Percentiles rank a stretch among this genome's conserved stretches.
phyloP scores from a whole-genome alignment of 768 basidiomycete genomes.

The Suillus americanus region DNA sequence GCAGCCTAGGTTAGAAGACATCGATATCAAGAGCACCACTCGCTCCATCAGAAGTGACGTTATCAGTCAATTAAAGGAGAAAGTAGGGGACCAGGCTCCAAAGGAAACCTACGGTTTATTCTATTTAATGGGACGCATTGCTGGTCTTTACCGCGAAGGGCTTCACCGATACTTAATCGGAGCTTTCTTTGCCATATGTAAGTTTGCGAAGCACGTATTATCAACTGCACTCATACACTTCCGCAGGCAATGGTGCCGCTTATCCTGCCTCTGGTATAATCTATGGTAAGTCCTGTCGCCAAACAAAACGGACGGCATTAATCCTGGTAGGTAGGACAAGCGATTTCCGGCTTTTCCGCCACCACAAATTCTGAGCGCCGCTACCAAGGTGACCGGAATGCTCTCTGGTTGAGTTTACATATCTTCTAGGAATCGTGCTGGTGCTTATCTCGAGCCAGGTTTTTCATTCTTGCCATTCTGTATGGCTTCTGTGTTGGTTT shows the following conservation, averaged over 20 bases:
- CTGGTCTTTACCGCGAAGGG: slow-evolving; percentile 36
- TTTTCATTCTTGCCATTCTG: slow-evolving; percentile 37
- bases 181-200: slow-evolving; percentile 31
- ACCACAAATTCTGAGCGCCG: slow-evolving; percentile 2
- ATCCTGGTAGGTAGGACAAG: neutral
- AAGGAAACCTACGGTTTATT: slow-evolving; percentile 24
- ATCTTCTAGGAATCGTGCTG: slow-evolving; percentile 26
- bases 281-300: slow-evolving; percentile 25
- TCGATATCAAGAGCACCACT: slow-evolving; percentile 25
- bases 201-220: slow-evolving; percentile 3
- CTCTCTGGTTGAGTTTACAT: slow-evolving; percentile 21
- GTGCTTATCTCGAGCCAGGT: slow-evolving; percentile 29
- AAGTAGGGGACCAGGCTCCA: neutral
- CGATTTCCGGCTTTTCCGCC: slow-evolving; percentile 11
- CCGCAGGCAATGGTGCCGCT: slow-evolving; percentile 21
- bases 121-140: slow-evolving; percentile 40
- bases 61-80: slow-evolving; percentile 3
- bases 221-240: neutral
- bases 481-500: slow-evolving; percentile 35
- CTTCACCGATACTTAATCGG: slow-evolving; percentile 40
- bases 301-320: neutral
- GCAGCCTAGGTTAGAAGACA: slow-evolving; percentile 29
- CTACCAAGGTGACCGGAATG: slow-evolving; percentile 1
- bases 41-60: slow-evolving; percentile 15
- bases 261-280: slow-evolving; percentile 34